These are phyloP conservation scores for Fomitiporia mediterranea DNA, from an alignment of 1,284 basidiomycete species.

Conservation along the genomic window DNA sequence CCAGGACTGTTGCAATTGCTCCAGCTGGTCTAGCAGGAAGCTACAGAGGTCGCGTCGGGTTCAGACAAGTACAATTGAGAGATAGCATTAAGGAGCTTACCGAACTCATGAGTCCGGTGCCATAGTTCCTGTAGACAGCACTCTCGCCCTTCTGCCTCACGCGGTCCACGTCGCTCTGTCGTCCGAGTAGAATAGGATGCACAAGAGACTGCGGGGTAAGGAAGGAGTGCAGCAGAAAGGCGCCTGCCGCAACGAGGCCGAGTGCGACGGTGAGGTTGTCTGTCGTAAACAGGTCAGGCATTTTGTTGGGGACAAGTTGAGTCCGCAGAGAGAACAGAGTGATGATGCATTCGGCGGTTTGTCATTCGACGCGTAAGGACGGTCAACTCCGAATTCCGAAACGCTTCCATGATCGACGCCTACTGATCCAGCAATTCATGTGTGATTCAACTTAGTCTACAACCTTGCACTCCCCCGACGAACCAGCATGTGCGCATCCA, in stretches of 20 bases:
- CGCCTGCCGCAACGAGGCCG: conserved; percentile 63
- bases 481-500: too few relatives aligned
- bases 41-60: conserved; percentile 34
- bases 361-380: neutral
- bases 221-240: conserved; percentile 68
- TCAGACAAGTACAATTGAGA: neutral
- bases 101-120: conserved; percentile 71
- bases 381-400: neutral
- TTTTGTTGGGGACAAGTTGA: conserved; percentile 1
- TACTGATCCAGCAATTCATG: neutral
- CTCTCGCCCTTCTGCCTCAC: conserved; percentile 72
- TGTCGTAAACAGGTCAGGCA: conserved; percentile 54
- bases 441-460: too few relatives aligned
- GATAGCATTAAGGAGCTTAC: conserved; percentile 37
- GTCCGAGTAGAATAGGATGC: conserved; percentile 75
- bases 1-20: conserved; percentile 60
- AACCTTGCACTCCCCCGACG: too few relatives aligned
- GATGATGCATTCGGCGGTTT: neutral
- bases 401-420: neutral
- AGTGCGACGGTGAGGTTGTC: conserved; percentile 74
- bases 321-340: neutral
- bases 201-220: conserved; percentile 77
- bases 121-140: conserved; percentile 78
- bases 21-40: conserved; percentile 67
- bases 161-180: conserved; percentile 78